Conservation (phyloP, 192 early-diverging fungal genomes). For the Backusella westeae region DNA sequence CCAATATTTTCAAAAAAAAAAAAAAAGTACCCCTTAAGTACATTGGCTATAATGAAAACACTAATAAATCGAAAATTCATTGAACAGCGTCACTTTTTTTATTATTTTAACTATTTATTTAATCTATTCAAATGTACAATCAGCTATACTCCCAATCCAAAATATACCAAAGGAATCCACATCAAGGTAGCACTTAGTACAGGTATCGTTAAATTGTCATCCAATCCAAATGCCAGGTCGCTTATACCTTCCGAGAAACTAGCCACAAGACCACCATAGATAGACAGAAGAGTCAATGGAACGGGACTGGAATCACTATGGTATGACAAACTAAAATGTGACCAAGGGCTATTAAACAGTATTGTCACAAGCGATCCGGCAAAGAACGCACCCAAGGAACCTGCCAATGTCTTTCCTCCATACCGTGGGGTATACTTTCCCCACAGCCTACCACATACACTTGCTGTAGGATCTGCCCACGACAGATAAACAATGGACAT, state of each 20-base stretch:
- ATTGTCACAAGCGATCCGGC: slow-evolving; percentile 33
- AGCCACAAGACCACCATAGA: slow-evolving; percentile 41
- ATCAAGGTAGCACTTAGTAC: slow-evolving; percentile 35
- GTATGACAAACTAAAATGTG: background rate
- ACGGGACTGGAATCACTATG: slow-evolving; percentile 10
- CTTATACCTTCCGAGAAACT: slow-evolving; percentile 40
- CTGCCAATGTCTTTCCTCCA: slow-evolving; percentile 43
- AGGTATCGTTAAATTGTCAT: slow-evolving; percentile 50
- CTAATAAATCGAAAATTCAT: background rate
- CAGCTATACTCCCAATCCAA: slow-evolving; percentile 14
- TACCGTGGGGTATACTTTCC: slow-evolving; percentile 41
- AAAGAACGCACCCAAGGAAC: slow-evolving; percentile 37
- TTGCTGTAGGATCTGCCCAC: slow-evolving; percentile 49
- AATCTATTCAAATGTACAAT: background rate
- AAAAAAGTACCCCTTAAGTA: background rate
- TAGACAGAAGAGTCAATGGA: slow-evolving; percentile 14
- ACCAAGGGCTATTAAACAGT: slow-evolving; percentile 26
- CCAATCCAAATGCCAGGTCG: slow-evolving; percentile 32
- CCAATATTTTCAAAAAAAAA: too few relatives aligned
- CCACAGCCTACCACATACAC: slow-evolving; percentile 37
- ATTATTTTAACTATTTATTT: background rate
- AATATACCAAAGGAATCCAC: slow-evolving; percentile 31
- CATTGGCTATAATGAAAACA: background rate
- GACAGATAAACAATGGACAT: slow-evolving; percentile 46
- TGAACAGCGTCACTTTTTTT: background rate